Evolutionary conservation across 805 yeast species (phyloP), one percentile per base, ranked within the genome.

Genomic region (Candida chauliodis): DNA sequence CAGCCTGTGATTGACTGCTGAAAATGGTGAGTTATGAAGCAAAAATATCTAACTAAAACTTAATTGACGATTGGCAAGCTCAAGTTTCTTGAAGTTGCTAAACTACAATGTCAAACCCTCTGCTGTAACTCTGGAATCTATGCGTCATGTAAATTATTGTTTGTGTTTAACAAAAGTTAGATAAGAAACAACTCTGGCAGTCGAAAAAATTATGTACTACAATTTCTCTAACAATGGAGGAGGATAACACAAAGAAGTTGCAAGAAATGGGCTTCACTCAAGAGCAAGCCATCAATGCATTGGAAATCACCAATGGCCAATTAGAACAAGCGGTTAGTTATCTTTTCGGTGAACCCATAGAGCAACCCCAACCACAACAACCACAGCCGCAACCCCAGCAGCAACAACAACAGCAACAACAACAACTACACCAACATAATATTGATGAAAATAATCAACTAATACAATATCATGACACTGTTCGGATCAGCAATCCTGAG

Each of bases 251-350:
- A 26, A 30, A 34, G 9, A 53, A 50, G 43, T 52, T 59, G 35
- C 47, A 51, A 26, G 67, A 61, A 27, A 67, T 69, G 72, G 75
- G 74, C 26, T 63, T 69, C 53, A 38, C 59, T 33, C 51, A 47
- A 18, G 69, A 59, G 16, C 59, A 63, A 40, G 63, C 73, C 3
- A 40, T 44, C 5, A 58, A 54, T 14, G 79, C 79, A 1, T 52
- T 69, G 34, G 37, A 53, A 30, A 42, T 39, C 16, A 42, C 57
- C 21, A 43, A 47, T 24, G 53, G 51, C 30, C 56, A 60, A 35
- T 44, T 53, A 9, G 59, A 56, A 34, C 47, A 42, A 22, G 64
- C 64, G 26, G 52, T 59, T 38, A 51, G 47, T 15, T 63, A 52
- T 44, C 55, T 74, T 14, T 67, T 71, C 41, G 59, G 55, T 4